phyloP scores from a whole-genome alignment of 768 basidiomycete species.

The Russula lepida region DNA sequence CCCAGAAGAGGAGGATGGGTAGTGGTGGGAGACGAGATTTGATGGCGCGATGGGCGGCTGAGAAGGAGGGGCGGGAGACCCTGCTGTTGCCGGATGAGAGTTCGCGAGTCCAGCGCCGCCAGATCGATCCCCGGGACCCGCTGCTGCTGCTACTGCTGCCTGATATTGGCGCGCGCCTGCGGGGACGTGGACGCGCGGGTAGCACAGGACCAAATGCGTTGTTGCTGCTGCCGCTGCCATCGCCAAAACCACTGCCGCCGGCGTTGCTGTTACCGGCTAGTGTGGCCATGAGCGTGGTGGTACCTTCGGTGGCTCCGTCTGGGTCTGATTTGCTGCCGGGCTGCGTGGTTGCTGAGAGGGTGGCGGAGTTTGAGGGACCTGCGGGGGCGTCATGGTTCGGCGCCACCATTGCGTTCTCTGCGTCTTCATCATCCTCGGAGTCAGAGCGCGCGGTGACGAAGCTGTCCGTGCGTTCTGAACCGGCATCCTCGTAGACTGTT shows the following conservation, averaged over 20 bases:
- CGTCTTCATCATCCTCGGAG: slow-evolving; percentile 17
- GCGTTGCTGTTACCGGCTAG: neutral
- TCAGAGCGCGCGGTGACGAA: slow-evolving; percentile 29
- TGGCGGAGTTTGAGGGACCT: slow-evolving; percentile 5
- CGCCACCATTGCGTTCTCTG: neutral
- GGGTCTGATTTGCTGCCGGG: neutral
- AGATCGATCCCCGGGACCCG: slow-evolving; percentile 24
- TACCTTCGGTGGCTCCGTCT: neutral
- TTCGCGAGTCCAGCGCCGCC: slow-evolving; percentile 26
- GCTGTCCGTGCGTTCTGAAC: slow-evolving; percentile 26
- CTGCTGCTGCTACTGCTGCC: slow-evolving; percentile 7
- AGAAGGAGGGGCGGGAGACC: slow-evolving; percentile 16
- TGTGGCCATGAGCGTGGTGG: neutral
- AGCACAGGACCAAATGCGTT: neutral
- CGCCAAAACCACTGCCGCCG: neutral
- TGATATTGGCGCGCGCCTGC: slow-evolving; percentile 14
- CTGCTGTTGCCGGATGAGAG: slow-evolving; percentile 21
- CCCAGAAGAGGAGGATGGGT: slow-evolving; percentile 53
- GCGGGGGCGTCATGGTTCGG: neutral
- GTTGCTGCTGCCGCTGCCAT: neutral
- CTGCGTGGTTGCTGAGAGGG: neutral
- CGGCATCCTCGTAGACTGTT: slow-evolving; percentile 28
- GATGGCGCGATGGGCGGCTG: slow-evolving; percentile 1
- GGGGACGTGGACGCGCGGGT: slow-evolving; percentile 1
- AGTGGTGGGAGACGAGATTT: slow-evolving; percentile 11